phyloP scores from a whole-genome alignment of 129 eudicot species.

The Solidago caesia region DNA sequence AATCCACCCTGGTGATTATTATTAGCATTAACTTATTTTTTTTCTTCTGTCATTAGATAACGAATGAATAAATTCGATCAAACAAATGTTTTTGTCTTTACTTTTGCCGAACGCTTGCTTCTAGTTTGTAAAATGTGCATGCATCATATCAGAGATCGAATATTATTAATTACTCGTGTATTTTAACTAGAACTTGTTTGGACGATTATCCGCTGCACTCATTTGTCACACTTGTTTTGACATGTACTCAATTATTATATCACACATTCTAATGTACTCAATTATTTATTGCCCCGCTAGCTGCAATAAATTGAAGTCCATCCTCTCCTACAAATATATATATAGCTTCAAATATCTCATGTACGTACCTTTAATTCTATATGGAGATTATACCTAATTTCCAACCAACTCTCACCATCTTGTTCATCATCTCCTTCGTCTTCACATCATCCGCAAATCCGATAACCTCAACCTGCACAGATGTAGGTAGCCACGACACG shows the following conservation, averaged over 20 bases:
- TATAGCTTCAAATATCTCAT: not conserved
- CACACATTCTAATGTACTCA: not conserved
- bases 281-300: too few species aligned
- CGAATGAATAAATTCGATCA: too few species aligned
- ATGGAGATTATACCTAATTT: slow-evolving; percentile 9
- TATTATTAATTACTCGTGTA: too few species aligned
- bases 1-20: too few species aligned
- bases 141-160: too few species aligned
- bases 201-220: not conserved
- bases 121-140: too few species aligned
- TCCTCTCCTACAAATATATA: not conserved
- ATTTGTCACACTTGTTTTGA: not conserved
- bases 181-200: too few species aligned
- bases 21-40: too few species aligned
- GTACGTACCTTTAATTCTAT: not conserved
- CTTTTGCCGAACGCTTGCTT: too few species aligned
- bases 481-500: slow-evolving; percentile 27
- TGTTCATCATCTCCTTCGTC: slow-evolving; percentile 9
- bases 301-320: not conserved
- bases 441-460: slow-evolving; percentile 2
- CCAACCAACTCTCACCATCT: not conserved
- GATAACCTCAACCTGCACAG: slow-evolving; percentile 33
- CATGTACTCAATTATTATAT: not conserved
- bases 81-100: too few species aligned
- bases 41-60: too few species aligned